Evolutionary conservation across 208 protist species (phyloP), one percentile per base, ranked within the genome.

Genomic region (Wallacemonas sp.): DNA sequence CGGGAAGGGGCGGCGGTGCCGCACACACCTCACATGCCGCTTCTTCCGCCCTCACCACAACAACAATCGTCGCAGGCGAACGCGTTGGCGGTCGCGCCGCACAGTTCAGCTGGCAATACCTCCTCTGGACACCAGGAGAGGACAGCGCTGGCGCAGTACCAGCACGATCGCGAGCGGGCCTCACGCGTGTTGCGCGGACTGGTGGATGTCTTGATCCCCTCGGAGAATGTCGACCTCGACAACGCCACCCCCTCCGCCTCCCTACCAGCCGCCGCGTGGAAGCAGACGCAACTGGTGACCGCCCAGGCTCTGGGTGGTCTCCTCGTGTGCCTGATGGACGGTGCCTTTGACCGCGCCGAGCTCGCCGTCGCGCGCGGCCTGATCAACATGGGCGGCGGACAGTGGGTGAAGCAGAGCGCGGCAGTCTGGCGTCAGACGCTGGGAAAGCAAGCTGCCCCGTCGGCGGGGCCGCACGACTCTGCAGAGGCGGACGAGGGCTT

Each of bases 291-390:
- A 3, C 57, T 64, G 7, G 41, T 50, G 14, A 23, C 5, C 5
- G 57, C 57, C 8, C 36, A 46, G 20, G 57, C 57, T 3, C 38
- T 59, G 52, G 12, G 32, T 59, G 52, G 31, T 7, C 18, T 59
- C 38, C 20, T 44, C 41, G 70, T 92, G 57, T 95, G 89, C 68
- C 87, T 91, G 39, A 49, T 87, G n/a, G 84, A 92, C 12, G 76
- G 79, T 26, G 80, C 88, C 1, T 95, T 85, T 67, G 72, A 74
- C 10, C 81, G 86, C 11, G 64, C 82, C 7, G 82, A 87, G 25
- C 61, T 87, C 63, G 83, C 76, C 4, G 82, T 92, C 46, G 75
- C 81, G 26, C 86, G 89, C 7, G 86, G 81, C 3, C 76, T 95
- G 7, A 70, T 92, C n/a, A 86, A 86, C 25, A 67, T 83, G 41